Evolutionary conservation across 345 rosid species (phyloP).

Genomic region (Hibiscus tridactylites): DNA sequence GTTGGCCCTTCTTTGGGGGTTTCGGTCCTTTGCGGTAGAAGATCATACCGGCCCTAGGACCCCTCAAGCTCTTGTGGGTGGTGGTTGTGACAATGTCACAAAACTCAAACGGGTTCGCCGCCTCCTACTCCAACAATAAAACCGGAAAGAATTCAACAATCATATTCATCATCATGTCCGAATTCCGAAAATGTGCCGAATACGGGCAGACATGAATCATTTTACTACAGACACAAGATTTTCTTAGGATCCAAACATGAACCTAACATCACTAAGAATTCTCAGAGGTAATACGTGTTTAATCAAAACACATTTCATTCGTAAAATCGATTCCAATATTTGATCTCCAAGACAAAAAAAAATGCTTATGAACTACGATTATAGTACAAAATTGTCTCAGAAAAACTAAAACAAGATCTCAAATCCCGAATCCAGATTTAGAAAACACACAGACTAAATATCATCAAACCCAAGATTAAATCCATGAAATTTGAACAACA

Average conservation of each 20-base stretch:
- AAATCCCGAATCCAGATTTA: neutral
- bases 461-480: slow-evolving; percentile 33
- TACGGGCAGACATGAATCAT: too few species aligned
- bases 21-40: slow-evolving; percentile 95
- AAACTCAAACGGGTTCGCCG: slow-evolving; percentile 81
- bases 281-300: too few species aligned
- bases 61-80: slow-evolving; percentile 31
- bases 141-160: neutral
- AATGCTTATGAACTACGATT: neutral
- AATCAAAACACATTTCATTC: too few species aligned
- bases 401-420: neutral
- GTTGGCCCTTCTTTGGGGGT: slow-evolving; percentile 96
- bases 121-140: slow-evolving; percentile 55
- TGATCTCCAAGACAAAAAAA: too few species aligned
- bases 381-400: neutral
- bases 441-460: slow-evolving; percentile 56
- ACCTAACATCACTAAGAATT: too few species aligned
- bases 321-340: too few species aligned
- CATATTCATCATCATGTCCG: too few species aligned
- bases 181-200: too few species aligned
- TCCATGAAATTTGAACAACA: neutral
- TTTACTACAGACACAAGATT: too few species aligned
- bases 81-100: slow-evolving; percentile 96
- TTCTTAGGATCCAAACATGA: too few species aligned
- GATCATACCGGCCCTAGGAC: slow-evolving; percentile 99